Evolutionary conservation across 2,329 filamentous ascomycete species (phyloP).

Genomic region (Sporothrix globosa): DNA sequence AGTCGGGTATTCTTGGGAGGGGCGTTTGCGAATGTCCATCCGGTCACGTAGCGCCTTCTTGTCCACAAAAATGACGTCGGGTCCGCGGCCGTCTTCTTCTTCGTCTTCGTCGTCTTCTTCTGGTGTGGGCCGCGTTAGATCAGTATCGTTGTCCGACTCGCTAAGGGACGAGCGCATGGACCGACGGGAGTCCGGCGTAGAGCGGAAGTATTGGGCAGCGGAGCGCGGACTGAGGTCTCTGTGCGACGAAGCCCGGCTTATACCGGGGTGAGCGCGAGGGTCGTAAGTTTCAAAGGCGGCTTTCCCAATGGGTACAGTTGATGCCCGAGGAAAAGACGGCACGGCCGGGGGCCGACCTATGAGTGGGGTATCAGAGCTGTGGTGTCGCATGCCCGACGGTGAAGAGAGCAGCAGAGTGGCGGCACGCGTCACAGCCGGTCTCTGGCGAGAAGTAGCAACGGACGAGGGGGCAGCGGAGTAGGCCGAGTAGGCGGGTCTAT

Average conservation of each 20-base stretch:
- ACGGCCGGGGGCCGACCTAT: constrained; percentile 37
- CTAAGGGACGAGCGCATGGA: constrained; percentile 45
- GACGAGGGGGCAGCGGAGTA: constrained; percentile 33
- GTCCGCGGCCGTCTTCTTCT: constrained; percentile 39
- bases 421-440: constrained; percentile 34
- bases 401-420: constrained; percentile 37
- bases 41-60: constrained; percentile 34
- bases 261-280: constrained; percentile 40
- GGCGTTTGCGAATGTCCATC: constrained; percentile 27
- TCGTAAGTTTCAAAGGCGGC: constrained; percentile 36
- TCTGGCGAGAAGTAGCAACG: constrained; percentile 28
- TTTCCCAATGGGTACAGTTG: constrained; percentile 32
- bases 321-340: constrained; percentile 33
- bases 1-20: constrained; percentile 27
- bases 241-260: constrained; percentile 40
- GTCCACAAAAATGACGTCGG: constrained; percentile 28
- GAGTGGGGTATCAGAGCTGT: constrained; percentile 41
- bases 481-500: constrained; percentile 37
- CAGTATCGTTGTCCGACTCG: constrained; percentile 48
- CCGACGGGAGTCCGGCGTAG: constrained; percentile 45
- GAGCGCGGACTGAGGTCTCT: constrained; percentile 44
- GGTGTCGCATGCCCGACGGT: constrained; percentile 40
- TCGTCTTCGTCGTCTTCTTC: constrained; percentile 41
- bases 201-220: constrained; percentile 44
- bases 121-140: constrained; percentile 44